phyloP scores from a whole-genome alignment of 176 grass and related monocot genomes.

The Miscanthus lutarioriparius region DNA sequence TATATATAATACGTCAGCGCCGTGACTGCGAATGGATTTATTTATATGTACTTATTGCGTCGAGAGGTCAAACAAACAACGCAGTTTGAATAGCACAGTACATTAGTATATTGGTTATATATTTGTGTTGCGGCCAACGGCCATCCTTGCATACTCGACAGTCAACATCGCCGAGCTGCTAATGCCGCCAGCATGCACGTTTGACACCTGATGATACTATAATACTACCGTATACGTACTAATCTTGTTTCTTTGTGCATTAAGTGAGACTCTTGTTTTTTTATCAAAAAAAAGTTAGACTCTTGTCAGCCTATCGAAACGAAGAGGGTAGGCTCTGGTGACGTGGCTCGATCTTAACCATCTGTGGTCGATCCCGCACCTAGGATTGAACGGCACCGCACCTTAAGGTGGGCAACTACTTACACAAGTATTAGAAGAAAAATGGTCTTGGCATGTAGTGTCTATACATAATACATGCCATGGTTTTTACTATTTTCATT shows the following conservation, averaged over 20 bases:
- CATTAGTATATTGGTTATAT: too few relatives aligned
- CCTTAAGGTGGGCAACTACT: too few relatives aligned
- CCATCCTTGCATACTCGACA: not conserved
- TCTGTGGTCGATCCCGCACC: not conserved
- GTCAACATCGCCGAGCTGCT: constrained; percentile 21
- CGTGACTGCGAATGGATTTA: not conserved
- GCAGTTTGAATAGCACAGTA: not conserved
- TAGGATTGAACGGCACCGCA: not conserved
- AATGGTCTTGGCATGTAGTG: too few relatives aligned
- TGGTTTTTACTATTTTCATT: too few relatives aligned
- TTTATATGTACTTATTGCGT: not conserved
- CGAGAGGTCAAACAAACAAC: constrained; percentile 25
- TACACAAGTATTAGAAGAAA: too few relatives aligned
- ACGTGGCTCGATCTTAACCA: not conserved
- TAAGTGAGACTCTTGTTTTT: not conserved
- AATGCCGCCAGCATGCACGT: not conserved
- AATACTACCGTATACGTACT: too few relatives aligned
- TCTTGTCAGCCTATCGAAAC: not conserved
- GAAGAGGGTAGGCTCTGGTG: not conserved
- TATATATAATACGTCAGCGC: not conserved
- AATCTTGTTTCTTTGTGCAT: not conserved
- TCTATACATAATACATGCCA: too few relatives aligned
- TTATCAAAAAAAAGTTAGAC: not conserved
- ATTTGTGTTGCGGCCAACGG: not conserved
- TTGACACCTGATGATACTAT: not conserved